Evolutionary conservation across 2,329 filamentous ascomycete genomes (phyloP), one percentile per base, ranked within the genome.

Genomic region (Claviceps africana): DNA sequence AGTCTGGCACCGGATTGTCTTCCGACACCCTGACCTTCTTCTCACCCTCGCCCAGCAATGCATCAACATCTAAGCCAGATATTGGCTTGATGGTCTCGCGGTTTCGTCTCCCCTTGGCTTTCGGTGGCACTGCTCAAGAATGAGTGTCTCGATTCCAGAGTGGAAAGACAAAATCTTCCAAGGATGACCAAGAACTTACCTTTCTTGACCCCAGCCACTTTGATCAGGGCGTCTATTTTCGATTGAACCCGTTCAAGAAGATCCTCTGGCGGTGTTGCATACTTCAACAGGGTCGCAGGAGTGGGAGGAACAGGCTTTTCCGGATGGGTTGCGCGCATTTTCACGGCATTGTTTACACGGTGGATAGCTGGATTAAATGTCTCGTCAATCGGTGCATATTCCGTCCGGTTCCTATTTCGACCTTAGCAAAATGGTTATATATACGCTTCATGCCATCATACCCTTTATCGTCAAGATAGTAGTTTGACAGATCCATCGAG

Each of bases 281-380:
- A 93, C 59, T 82, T 83, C 0, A 82, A 76, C 7, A 97, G 72
- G 39, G 80, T 78, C 1, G 82, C 72, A 8, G 83, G 74, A 4
- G 78, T 73, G 8, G 80, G 75, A 0, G 81, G 79, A 9, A 90
- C 66, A 0, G 81, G 73, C 19, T 79, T 75, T 3, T 82, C 75
- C 0, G 87, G 81, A 61, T 90, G 77, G 1, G 91, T 79, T 1
- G 91, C 93, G 39, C 91, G 83, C 64, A 83, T 82, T 52, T 86
- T 83, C 57, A 97, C 82, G 15, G 88, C 88, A 64, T 93, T 84
- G 59, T 89, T 88, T 54, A 97, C 79, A 33, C 89, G 84, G 66
- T 97, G 91, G n/a, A 97, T 77, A 4, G 86, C 71, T 4, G 91
- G 89, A 25, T 88, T 89, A 65, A 82, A 97, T 1, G 83, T 83